Evolutionary conservation across 768 basidiomycete species (phyloP).

Genomic region (Hypsizygus marmoreus): DNA sequence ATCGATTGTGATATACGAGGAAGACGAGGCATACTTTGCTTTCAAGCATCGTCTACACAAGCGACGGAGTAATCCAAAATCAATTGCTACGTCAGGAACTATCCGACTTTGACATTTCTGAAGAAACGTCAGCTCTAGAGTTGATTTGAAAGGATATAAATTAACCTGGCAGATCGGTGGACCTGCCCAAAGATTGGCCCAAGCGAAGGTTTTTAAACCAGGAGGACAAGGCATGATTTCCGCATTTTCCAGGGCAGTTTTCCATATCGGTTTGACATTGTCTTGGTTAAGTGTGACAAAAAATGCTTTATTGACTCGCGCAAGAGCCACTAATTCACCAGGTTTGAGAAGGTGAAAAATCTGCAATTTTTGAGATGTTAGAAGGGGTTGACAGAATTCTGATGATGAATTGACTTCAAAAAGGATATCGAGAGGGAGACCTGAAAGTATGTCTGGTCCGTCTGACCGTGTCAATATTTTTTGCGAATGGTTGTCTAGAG

Average conservation of each 20-base stretch:
- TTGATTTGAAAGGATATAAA: neutral
- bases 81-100: neutral
- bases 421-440: no score
- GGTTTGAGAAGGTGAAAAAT: no score
- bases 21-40: neutral
- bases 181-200: neutral
- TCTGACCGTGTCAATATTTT: no score
- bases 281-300: neutral
- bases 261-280: neutral
- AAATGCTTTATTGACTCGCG: neutral
- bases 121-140: neutral
- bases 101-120: neutral
- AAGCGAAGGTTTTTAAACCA: neutral
- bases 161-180: neutral
- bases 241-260: neutral
- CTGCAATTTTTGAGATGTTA: no score
- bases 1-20: no score
- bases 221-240: neutral
- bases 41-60: neutral
- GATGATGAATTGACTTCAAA: no score
- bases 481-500: no score
- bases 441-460: no score
- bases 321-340: neutral
- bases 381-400: no score
- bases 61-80: conserved; percentile 2